Base-by-base conservation (phyloP, 495 filamentous ascomycete genomes). In the Amniculicola lignicola region DNA sequence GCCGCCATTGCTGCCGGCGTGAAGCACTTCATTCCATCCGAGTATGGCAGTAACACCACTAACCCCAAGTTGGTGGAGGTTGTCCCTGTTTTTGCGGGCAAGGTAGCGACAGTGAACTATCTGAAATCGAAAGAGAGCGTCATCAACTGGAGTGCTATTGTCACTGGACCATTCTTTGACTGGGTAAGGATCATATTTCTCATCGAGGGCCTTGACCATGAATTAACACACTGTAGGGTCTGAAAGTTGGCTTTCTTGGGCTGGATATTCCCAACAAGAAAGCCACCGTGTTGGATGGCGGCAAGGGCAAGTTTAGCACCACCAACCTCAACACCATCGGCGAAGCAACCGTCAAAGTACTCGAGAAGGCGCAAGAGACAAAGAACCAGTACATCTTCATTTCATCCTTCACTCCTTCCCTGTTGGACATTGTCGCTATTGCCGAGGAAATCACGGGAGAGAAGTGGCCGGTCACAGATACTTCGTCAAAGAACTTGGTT, bases 121-220 rank as follows among this genome's bases (percentile, higher is more conserved):
- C 65, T 82, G 22, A 66, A 72, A 59, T 62, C 47, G 10, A 76
- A 75, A 50, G 69, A 77, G 50, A 45, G 51, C 3, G 59, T 68
- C 2, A 63, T 82, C 31, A 70, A 61, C 38, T 82, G 79, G 79
- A 79, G 72, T 12, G 71, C 64, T 18, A 56, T 82, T 31, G 69
- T 75, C 3, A 71, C 72, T 18, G 76, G 77, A 2, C 68, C 70
- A 11, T 72, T 82, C 60, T 75, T 82, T 48, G 79, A 81, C 61
- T 76, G 75, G 75, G 71, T 72, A 9, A 22, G 21, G 9, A 10
- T 43, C 15, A 15, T 7, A 14, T 19, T 46, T 7, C 19, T 25
- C 25, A 1, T 14, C 37, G 12, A 24, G 16, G 19, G 16, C 45
- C 45, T 36, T 16, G 5, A 10, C 12, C 18, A 15, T 16, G 19